Conservation (phyloP, 2,329 filamentous ascomycete species). For the Passalora sequoiae region DNA sequence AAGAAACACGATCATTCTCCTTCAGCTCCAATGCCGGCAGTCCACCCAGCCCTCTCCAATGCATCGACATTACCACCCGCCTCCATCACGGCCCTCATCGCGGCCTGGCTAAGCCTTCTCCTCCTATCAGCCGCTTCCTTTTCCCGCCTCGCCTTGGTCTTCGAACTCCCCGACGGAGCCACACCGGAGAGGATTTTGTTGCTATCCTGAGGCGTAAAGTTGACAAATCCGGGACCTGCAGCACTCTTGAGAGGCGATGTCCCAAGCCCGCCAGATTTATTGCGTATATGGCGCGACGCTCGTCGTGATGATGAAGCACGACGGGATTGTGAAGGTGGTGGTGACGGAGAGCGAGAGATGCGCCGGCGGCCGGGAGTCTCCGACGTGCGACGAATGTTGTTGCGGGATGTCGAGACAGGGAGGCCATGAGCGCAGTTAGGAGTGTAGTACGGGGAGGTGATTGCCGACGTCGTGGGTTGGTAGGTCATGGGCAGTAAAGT, state of each 20-base stretch:
- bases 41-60: conserved; percentile 41
- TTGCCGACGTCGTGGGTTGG: conserved; percentile 8
- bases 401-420: conserved; percentile 13
- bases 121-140: conserved; percentile 78
- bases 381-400: conserved; percentile 5
- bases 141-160: conserved; percentile 90
- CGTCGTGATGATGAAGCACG: conserved; percentile 22
- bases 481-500: conserved; percentile 14
- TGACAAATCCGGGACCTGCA: conserved; percentile 64
- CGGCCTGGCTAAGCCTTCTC: conserved; percentile 61
- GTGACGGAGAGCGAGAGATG: conserved; percentile 23
- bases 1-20: no score
- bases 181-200: conserved; percentile 79
- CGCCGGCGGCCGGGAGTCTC: conserved; percentile 16
- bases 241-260: conserved; percentile 41
- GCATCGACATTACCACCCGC: conserved; percentile 60
- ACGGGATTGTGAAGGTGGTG: conserved; percentile 25
- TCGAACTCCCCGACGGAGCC: conserved; percentile 81
- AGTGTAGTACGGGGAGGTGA: conserved; percentile 15
- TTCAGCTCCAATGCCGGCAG: conserved; percentile 12
- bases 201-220: conserved; percentile 79
- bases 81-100: conserved; percentile 62
- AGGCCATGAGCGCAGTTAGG: conserved; percentile 28
- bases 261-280: conserved; percentile 27
- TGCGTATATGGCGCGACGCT: conserved; percentile 24